These are phyloP conservation scores for Phytophthora fragariae DNA, from an alignment of 352 stramenopile species.

Conservation along the genomic window DNA sequence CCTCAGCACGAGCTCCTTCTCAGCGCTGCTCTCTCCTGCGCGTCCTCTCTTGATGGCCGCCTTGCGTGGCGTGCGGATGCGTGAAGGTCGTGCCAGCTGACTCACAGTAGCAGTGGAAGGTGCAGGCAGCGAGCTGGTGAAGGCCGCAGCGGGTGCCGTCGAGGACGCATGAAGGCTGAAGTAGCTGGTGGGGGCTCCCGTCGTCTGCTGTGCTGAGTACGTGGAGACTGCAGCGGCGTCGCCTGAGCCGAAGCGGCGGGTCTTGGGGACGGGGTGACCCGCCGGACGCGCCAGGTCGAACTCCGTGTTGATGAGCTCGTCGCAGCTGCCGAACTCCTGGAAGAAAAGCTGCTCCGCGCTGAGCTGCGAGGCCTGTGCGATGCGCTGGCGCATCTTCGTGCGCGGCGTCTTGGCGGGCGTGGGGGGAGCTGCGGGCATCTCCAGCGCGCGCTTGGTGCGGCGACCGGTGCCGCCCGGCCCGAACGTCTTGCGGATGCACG, in stretches of 20 bases:
- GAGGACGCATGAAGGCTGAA: conserved; percentile 24
- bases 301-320: conserved; percentile 51
- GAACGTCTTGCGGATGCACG: conserved; percentile 57
- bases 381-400: conserved; percentile 59
- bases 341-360: conserved; percentile 74
- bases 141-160: conserved; percentile 14
- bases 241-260: conserved; percentile 12
- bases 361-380: conserved; percentile 50
- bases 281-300: conserved; percentile 49
- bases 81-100: conserved; percentile 52
- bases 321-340: conserved; percentile 62
- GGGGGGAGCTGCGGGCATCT: conserved; percentile 22
- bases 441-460: conserved; percentile 32
- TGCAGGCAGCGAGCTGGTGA: conserved; percentile 39
- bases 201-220: conserved; percentile 8
- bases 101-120: conserved; percentile 40
- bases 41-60: conserved; percentile 63
- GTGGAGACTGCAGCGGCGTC: neutral
- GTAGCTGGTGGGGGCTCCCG: conserved; percentile 18
- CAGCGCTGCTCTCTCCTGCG: conserved; percentile 54
- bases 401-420: conserved; percentile 35
- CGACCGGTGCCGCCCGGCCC: conserved; percentile 28
- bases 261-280: conserved; percentile 14
- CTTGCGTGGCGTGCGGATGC: conserved; percentile 66
- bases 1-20: conserved; percentile 55